Evolutionary conservation across 306 rosid species (phyloP).

Genomic region (Vigna reflexopilosa): DNA sequence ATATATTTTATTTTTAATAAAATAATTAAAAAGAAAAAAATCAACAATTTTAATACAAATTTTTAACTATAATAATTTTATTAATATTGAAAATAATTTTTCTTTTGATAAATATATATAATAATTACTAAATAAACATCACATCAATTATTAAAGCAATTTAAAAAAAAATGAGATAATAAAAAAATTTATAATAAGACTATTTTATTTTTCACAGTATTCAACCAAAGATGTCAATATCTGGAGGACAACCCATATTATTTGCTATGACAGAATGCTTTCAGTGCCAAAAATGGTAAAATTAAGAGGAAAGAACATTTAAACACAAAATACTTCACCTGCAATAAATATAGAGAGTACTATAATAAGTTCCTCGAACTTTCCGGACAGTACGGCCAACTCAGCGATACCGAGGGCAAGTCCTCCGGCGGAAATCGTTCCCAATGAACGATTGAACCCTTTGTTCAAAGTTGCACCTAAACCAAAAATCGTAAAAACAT

Average conservation of each 20-base stretch:
- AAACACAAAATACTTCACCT: conserved; percentile 42
- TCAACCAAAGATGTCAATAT: too few species aligned
- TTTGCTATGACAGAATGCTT: not conserved
- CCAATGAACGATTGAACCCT: conserved; percentile 75
- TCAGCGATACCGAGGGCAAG: conserved; percentile 62
- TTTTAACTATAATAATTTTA: too few species aligned
- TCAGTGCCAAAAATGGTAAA: not conserved
- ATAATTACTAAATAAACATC: too few species aligned
- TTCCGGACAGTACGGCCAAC: conserved; percentile 49
- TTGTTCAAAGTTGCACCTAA: conserved; percentile 70
- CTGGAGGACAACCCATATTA: not conserved
- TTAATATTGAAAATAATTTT: too few species aligned
- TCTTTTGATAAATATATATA: too few species aligned
- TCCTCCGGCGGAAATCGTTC: conserved; percentile 70
- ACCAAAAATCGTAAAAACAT: not conserved
- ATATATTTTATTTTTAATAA: too few species aligned
- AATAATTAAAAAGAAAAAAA: too few species aligned
- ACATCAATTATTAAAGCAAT: too few species aligned
- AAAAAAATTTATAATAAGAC: too few species aligned
- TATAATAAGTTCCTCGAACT: conserved; percentile 51
- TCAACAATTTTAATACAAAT: too few species aligned
- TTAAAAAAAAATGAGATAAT: too few species aligned
- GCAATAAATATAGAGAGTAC: conserved; percentile 59
- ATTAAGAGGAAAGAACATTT: not conserved
- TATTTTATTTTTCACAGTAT: too few species aligned